These are phyloP conservation scores for Spergularia bocconei DNA, from an alignment of 148 eudicot genomes.

Conservation along the genomic window DNA sequence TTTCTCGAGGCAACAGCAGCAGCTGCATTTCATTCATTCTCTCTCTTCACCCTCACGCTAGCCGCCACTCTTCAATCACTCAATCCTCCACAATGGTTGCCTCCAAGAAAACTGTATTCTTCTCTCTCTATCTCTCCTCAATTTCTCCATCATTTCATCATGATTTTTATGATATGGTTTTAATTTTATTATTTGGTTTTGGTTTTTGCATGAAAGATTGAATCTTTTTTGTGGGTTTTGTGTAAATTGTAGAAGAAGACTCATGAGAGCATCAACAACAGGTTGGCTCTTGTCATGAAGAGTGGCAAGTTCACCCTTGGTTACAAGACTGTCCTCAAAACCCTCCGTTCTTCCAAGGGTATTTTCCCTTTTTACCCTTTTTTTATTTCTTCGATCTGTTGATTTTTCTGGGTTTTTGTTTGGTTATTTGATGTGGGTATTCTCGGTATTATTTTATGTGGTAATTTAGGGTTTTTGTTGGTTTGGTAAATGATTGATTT, in stretches of 20 bases:
- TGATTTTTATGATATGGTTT: background rate
- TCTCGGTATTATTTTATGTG: background rate
- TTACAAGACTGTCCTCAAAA: slow-evolving; percentile 56
- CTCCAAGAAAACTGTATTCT: slow-evolving; percentile 52
- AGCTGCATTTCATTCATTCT: background rate
- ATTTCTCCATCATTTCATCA: background rate
- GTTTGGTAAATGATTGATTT: too few species aligned
- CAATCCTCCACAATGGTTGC: slow-evolving; percentile 36
- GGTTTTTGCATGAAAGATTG: background rate
- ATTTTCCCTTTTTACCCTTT: background rate
- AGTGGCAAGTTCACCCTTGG: slow-evolving; percentile 62
- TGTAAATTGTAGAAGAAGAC: slow-evolving; percentile 51
- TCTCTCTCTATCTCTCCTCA: background rate
- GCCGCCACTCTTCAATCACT: background rate
- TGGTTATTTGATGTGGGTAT: background rate
- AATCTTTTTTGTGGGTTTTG: background rate
- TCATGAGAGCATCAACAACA: slow-evolving; percentile 61
- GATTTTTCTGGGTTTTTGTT: background rate
- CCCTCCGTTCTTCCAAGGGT: slow-evolving; percentile 54
- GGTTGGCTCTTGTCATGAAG: slow-evolving; percentile 66
- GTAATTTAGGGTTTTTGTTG: too few species aligned
- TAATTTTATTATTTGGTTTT: too few species aligned
- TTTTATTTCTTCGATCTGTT: background rate
- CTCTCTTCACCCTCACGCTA: background rate
- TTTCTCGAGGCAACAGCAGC: background rate